phyloP scores from a whole-genome alignment of 1,284 basidiomycete genomes.

The Cryptococcus sp. region DNA sequence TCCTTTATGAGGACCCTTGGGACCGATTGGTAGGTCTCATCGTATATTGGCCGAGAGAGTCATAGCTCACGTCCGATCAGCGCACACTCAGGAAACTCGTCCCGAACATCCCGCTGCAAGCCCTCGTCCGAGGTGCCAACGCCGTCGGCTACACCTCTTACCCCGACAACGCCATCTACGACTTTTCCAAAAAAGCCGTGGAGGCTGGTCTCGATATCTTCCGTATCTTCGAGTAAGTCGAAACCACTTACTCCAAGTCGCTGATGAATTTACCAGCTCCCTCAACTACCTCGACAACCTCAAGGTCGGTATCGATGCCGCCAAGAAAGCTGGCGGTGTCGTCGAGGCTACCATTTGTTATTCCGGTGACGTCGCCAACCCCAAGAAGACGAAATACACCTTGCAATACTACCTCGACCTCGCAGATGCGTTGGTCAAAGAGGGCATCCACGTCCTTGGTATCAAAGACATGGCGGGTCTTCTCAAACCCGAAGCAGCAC shows the following conservation, averaged over 20 bases:
- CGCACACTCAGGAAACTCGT: slow-evolving; percentile 92
- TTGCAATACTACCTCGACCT: slow-evolving; percentile 98
- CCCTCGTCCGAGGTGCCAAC: slow-evolving; percentile 97
- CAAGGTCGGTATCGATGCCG: slow-evolving; percentile 95
- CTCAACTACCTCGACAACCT: slow-evolving; percentile 98
- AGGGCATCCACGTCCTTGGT: slow-evolving; percentile 96
- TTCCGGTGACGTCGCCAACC: slow-evolving; percentile 94
- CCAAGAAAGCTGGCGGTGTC: slow-evolving; percentile 99
- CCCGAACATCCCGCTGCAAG: slow-evolving; percentile 98
- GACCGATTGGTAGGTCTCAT: slow-evolving; percentile 74
- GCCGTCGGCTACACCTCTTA: slow-evolving; percentile 99
- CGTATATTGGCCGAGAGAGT: slow-evolving; percentile 4
- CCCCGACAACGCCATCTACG: slow-evolving; percentile 99
- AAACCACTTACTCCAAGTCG: not conserved
- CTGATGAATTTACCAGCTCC: slow-evolving; percentile 57
- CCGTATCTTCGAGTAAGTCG: slow-evolving; percentile 82
- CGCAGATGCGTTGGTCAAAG: slow-evolving; percentile 86
- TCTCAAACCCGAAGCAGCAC: slow-evolving; percentile 92
- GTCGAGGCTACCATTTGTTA: slow-evolving; percentile 98
- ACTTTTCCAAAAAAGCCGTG: slow-evolving; percentile 95
- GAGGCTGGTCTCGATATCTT: slow-evolving; percentile 99
- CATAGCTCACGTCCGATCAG: slow-evolving; percentile 50
- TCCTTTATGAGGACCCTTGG: slow-evolving; percentile 99
- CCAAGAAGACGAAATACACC: slow-evolving; percentile 97
- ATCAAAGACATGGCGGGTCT: slow-evolving; percentile 99